Percentiles rank a stretch among this genome's conserved stretches.
Conservation (phyloP, 164 flowering plant genomes). For the Magnolia sinica region DNA sequence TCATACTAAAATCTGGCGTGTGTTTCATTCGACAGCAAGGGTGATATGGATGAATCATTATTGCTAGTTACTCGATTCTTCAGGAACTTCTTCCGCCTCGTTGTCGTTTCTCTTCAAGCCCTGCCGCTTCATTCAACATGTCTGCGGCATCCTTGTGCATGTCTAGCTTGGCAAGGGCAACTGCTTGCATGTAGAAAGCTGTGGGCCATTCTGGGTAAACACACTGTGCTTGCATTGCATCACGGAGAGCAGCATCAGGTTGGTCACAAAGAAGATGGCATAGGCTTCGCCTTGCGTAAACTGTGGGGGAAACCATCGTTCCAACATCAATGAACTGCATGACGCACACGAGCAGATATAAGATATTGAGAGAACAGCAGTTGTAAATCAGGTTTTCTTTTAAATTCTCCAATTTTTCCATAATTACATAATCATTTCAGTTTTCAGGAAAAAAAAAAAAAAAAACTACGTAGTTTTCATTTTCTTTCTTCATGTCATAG, state of each 20-base stretch:
- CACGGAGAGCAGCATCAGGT: slow-evolving; percentile 94
- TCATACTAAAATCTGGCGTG: slow-evolving; percentile 7
- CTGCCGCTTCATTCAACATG: slow-evolving; percentile 87
- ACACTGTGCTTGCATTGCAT: slow-evolving; percentile 99
- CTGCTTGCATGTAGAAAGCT: slow-evolving; percentile 95
- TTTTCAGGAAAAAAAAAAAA: too few species aligned
- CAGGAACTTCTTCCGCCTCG: slow-evolving; percentile 40
- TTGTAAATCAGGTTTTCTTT: too few species aligned
- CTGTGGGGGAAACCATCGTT: slow-evolving; percentile 91
- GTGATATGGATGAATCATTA: slow-evolving; percentile 5
- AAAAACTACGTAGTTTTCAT: too few species aligned
- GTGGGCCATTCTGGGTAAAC: slow-evolving; percentile 96
- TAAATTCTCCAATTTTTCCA: background rate
- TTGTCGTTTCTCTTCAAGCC: slow-evolving; percentile 78
- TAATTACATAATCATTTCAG: too few species aligned
- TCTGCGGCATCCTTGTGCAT: slow-evolving; percentile 95
- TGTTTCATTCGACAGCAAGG: slow-evolving; percentile 19
- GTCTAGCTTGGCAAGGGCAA: slow-evolving; percentile 87
- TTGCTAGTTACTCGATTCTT: slow-evolving; percentile 7
- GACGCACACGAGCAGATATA: background rate
- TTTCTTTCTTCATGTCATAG: too few species aligned
- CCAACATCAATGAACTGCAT: slow-evolving; percentile 92
- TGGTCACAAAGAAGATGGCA: slow-evolving; percentile 84
- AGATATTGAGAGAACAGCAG: background rate
- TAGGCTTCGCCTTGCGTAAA: slow-evolving; percentile 81